Evolutionary conservation across 805 yeast species (phyloP).

Genomic region (Jamesozyma spencerorum): DNA sequence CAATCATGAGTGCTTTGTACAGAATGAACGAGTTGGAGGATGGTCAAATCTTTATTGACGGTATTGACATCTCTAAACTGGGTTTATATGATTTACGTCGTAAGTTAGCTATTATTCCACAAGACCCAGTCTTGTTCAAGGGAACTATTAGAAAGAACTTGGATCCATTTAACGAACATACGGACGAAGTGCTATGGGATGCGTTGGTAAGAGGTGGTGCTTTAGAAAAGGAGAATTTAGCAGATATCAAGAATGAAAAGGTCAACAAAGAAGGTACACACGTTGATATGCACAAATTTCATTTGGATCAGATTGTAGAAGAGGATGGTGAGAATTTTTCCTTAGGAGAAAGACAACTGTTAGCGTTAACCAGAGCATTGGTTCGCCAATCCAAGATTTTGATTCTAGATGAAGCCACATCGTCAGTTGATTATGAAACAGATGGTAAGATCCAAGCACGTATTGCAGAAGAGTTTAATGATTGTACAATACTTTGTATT

Average conservation of each 20-base stretch:
- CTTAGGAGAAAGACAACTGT: conserved; percentile 60
- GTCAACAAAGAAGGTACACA: conserved; percentile 17
- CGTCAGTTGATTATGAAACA: conserved; percentile 66
- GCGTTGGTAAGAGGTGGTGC: conserved; percentile 57
- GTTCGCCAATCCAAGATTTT: conserved; percentile 54
- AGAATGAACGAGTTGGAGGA: conserved; percentile 48
- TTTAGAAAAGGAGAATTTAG: conserved; percentile 33
- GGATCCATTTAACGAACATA: conserved; percentile 56
- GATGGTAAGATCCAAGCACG: conserved; percentile 56
- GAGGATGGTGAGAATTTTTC: conserved; percentile 67
- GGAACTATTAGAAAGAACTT: conserved; percentile 63
- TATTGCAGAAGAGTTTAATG: conserved; percentile 46
- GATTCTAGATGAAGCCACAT: conserved; percentile 69
- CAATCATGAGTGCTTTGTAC: conserved; percentile 52
- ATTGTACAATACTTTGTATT: conserved; percentile 61
- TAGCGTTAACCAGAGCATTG: conserved; percentile 63
- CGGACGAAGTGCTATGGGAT: conserved; percentile 52
- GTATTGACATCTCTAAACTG: conserved; percentile 48
- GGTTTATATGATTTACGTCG: conserved; percentile 59
- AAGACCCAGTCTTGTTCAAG: conserved; percentile 69
- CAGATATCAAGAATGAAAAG: conserved; percentile 30
- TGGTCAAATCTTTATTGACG: conserved; percentile 58
- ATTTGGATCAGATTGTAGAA: conserved; percentile 48
- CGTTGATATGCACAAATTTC: conserved; percentile 46
- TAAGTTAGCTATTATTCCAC: conserved; percentile 65